Evolutionary conservation across 2,329 filamentous ascomycete species (phyloP).

Genomic region (Fusarium sp.): DNA sequence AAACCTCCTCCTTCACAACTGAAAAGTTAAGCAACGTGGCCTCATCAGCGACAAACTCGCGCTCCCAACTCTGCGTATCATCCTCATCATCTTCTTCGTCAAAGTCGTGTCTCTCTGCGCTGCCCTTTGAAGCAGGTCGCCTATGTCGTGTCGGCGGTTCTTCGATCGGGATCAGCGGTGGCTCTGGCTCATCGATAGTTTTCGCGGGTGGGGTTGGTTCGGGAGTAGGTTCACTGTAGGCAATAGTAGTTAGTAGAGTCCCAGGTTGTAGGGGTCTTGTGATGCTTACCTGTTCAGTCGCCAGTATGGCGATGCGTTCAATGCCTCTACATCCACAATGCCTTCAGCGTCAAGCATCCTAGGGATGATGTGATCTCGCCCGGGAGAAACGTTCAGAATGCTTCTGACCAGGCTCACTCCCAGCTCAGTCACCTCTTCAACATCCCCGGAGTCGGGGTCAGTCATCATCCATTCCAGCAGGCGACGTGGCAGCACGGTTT

Average conservation of each 20-base stretch:
- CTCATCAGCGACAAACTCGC: slow-evolving; percentile 33
- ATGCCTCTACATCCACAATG: slow-evolving; percentile 29
- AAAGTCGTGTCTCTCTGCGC: slow-evolving; percentile 20
- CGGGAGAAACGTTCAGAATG: slow-evolving; percentile 24
- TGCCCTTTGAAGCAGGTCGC: slow-evolving; percentile 29
- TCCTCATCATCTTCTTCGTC: slow-evolving; percentile 1
- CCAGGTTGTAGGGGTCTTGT: no score
- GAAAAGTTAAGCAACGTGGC: slow-evolving; percentile 39
- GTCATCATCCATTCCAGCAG: slow-evolving; percentile 44
- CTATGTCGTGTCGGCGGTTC: slow-evolving; percentile 12
- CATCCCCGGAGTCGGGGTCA: slow-evolving; percentile 20
- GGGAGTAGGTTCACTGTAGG: slow-evolving; percentile 27
- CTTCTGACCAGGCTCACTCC: slow-evolving; percentile 34
- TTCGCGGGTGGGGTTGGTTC: slow-evolving; percentile 27
- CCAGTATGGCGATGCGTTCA: slow-evolving; percentile 34
- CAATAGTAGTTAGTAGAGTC: slow-evolving; percentile 8
- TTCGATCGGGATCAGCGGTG: slow-evolving; percentile 2
- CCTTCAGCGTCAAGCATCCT: slow-evolving; percentile 34
- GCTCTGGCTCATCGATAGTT: slow-evolving; percentile 25
- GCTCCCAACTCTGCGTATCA: slow-evolving; percentile 26
- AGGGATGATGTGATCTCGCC: slow-evolving; percentile 24
- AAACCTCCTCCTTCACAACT: slow-evolving; percentile 25
- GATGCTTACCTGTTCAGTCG: slow-evolving; percentile 30
- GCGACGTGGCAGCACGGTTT: slow-evolving; percentile 32
- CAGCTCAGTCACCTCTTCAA: slow-evolving; percentile 23